Evolutionary conservation across 371 early-diverging fungal species (phyloP).

Genomic region (Cokeromyces recurvatus): DNA sequence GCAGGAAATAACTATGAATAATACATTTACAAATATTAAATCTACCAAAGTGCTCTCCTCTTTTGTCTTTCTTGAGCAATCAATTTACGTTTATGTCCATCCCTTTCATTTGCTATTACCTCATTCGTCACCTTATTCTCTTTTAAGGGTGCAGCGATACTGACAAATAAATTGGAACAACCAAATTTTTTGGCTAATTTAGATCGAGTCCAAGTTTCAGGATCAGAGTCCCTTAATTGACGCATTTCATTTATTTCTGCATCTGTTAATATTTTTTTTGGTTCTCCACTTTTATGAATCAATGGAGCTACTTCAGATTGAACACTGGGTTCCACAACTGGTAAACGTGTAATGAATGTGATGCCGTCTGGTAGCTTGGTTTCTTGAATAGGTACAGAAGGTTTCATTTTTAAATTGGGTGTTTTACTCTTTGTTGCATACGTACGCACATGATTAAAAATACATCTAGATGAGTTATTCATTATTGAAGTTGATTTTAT

Average conservation of each 20-base stretch:
- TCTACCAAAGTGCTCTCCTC: conserved; percentile 44
- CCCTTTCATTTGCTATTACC: no score
- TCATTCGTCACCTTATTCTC: background rate
- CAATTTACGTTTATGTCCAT: conserved; percentile 36
- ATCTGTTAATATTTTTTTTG: conserved; percentile 19
- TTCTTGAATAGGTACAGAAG: conserved; percentile 35
- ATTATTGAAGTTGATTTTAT: background rate
- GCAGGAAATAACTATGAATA: no score
- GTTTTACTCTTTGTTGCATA: conserved; percentile 47
- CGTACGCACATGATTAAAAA: conserved; percentile 23
- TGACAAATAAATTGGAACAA: conserved; percentile 42
- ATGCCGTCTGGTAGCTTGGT: conserved; percentile 30
- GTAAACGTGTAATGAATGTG: conserved; percentile 32
- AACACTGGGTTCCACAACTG: conserved; percentile 23
- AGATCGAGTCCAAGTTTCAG: conserved; percentile 42
- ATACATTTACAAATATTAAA: no score
- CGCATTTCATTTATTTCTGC: conserved; percentile 37
- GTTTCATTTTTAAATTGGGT: conserved; percentile 33
- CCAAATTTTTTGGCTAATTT: conserved; percentile 42
- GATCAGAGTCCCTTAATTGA: conserved; percentile 38
- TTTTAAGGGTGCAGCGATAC: conserved; percentile 32
- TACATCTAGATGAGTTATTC: conserved; percentile 12
- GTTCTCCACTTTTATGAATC: conserved; percentile 7
- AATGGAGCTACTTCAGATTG: conserved; percentile 28
- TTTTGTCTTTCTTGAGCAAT: conserved; percentile 37